Percentiles rank a stretch among this genome's conserved stretches.
phyloP scores from a whole-genome alignment of 805 yeast genomes.

The Debaryomyces prosopidis region DNA sequence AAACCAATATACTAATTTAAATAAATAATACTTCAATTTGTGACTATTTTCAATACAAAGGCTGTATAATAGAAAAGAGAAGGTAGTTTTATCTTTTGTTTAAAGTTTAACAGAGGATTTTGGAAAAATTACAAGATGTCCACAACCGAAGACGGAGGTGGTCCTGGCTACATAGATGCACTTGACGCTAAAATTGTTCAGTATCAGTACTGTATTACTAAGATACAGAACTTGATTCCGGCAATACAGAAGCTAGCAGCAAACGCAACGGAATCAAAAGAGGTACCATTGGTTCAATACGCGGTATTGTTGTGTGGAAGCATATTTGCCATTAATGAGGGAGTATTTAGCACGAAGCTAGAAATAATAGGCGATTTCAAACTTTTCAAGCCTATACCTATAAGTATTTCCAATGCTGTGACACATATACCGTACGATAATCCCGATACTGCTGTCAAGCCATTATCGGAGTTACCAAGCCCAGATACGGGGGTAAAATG shows the following conservation, averaged over 20 bases:
- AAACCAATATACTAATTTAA: no score
- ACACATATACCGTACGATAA: slow-evolving; percentile 45
- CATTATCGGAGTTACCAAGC: slow-evolving; percentile 32
- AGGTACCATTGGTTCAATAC: slow-evolving; percentile 35
- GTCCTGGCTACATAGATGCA: slow-evolving; percentile 33
- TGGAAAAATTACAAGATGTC: background rate
- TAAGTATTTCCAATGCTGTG: slow-evolving; percentile 28
- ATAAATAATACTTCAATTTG: no score
- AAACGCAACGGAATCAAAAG: slow-evolving; percentile 9
- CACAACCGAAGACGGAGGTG: background rate
- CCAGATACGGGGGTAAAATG: slow-evolving; percentile 23
- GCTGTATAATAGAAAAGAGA: no score
- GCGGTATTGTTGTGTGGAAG: slow-evolving; percentile 30
- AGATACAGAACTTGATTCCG: slow-evolving; percentile 34
- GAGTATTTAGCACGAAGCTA: slow-evolving; percentile 27
- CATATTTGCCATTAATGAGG: slow-evolving; percentile 39
- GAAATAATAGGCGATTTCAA: slow-evolving; percentile 29
- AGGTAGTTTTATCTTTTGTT: no score
- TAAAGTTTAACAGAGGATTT: no score
- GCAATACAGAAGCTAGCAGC: slow-evolving; percentile 25
- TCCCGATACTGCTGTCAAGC: slow-evolving; percentile 31
- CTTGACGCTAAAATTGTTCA: slow-evolving; percentile 60
- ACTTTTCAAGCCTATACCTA: slow-evolving; percentile 21
- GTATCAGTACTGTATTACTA: slow-evolving; percentile 53
- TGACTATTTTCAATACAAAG: no score